Conservation (phyloP, 768 basidiomycete species). For the Tylopilus sp. region DNA sequence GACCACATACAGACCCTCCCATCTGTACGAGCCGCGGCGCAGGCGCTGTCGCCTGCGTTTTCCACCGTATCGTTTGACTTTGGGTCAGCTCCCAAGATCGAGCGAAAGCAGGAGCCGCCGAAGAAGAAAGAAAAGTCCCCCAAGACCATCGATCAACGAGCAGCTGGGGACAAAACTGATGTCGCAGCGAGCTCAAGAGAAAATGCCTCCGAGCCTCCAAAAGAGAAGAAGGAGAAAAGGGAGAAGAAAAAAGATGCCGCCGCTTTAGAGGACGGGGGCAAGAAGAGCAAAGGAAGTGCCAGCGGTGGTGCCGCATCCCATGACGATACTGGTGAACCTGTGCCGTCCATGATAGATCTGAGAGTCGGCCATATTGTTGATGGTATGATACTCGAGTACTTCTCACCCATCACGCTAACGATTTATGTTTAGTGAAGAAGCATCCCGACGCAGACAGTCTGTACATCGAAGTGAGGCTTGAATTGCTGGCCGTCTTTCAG, state of each 20-base stretch:
- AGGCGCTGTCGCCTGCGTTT: conserved; percentile 50
- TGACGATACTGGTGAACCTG: conserved; percentile 75
- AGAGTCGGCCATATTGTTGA: conserved; percentile 92
- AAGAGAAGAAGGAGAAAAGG: conserved; percentile 35
- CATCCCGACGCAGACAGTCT: conserved; percentile 97
- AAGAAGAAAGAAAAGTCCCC: conserved; percentile 75
- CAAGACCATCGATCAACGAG: conserved; percentile 31
- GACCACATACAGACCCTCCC: conserved; percentile 84
- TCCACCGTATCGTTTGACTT: conserved; percentile 65
- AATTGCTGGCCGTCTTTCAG: not conserved
- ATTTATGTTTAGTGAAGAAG: conserved; percentile 63
- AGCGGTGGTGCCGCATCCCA: conserved; percentile 30
- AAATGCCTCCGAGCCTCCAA: conserved; percentile 31
- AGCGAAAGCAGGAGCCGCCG: conserved; percentile 65
- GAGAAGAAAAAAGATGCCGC: conserved; percentile 57
- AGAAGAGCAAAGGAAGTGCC: conserved; percentile 41
- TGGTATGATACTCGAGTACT: conserved; percentile 46
- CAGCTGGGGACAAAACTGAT: conserved; percentile 23
- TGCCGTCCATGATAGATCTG: conserved; percentile 96
- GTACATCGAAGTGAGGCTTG: conserved; percentile 77
- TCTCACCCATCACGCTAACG: conserved; percentile 2
- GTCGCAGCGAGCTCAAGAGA: conserved; percentile 36
- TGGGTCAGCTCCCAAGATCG: conserved; percentile 66
- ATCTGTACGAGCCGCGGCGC: conserved; percentile 56
- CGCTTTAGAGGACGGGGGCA: conserved; percentile 26